Evolutionary conservation across 163 green algal genomes (phyloP), one percentile per base, ranked within the genome.

Genomic region (Coccomyxa subellipsoidea): DNA sequence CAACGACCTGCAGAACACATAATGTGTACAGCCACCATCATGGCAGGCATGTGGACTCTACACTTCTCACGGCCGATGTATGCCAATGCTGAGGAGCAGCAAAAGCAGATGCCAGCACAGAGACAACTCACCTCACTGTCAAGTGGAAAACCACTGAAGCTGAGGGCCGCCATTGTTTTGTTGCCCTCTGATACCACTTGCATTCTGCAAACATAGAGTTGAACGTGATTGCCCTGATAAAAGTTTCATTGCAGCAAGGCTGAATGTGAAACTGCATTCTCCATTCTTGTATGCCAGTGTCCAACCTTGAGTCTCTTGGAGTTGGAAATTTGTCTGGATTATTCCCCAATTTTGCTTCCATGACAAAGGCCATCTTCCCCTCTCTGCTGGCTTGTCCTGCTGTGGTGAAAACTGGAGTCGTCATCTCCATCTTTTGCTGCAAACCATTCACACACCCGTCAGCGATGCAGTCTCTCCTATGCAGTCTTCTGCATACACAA

Each of bases 381-480:
- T 31, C n/a, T 0, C 38, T 32, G 1, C 80, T 71, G 10, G 38
- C 25, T 75, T 85, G 81, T 0, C 80, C 82, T 7, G 72, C 79
- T 23, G 83, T 88, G 7, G 83, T 91, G 66, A 94, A 90, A 37
- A 96, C 93, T 31, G 92, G 92, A 27, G 93, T 95, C 9, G 94
- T 97, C 93, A 97, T 97, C 71, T 86, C 85, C 91, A 97, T 95
- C 40, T 89, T 93, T 31, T 78, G 35, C 69, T 86, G 83, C 83
- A 84, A 6, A 6, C 38, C 10, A 69, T 27, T 39, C 37, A n/a
- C 8, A 70, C 72, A 47, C n/a, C 72, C 34, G 53, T n/a, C n/a
- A n/a, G n/a, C n/a, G n/a, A 79, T 54, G 31, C 1, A 27, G 0
- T 27, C 69, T 38, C 31, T 35, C 12, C n/a, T 76, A 76, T 38